Base-by-base conservation (phyloP, 202 grass and related monocot genomes). In the Cymbopogon flexuosus region DNA sequence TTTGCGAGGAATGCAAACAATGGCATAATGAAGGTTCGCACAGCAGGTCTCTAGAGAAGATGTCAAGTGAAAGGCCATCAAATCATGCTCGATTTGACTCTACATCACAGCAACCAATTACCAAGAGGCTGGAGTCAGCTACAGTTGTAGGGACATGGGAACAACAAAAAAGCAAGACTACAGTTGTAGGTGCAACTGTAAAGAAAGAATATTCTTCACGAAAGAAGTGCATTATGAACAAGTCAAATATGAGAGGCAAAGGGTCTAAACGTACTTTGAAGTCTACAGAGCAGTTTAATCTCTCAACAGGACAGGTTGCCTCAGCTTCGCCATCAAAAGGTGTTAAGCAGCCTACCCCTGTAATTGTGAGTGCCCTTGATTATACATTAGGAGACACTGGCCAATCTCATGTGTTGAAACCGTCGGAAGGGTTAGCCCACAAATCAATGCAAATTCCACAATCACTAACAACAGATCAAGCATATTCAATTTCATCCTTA, bases 1-100 rank as follows among this genome's bases (percentile, higher is more conserved):
- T 68, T 10, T 88, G 81, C 42, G 10, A 69, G 41, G 40, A 84
- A 69, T 88, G 81, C 34, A 54, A 43, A 33, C 76, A 16, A 63
- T 51, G 4, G 13, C 18, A 16, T 69, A 64, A 18, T 18, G 68
- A 67, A 83, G 85, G 34, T 78, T 43, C 31, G 69, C 11, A 49
- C 5, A 10, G 10, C 11, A 58, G 21, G 22, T 70, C 57, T 78
- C 52, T 65, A 70, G 65, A n/a, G 40, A 80, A 80, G 37, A 47
- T 57, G 29, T n/a, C 84, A 80, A 49, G 42, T 80, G 62, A 81
- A 82, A 73, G 57, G 41, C 10, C 3, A 3, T 14, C 61, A 35
- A 34, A 19, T 51, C 59, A 49, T 45, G 29, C 27, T 47, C 29
- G 31, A 22, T 35, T 47, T 49, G 40, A 5, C 30, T 15, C 41